These are phyloP conservation scores for Raddia distichophylla DNA, from an alignment of 176 grass and related monocot species.

Conservation along the genomic window DNA sequence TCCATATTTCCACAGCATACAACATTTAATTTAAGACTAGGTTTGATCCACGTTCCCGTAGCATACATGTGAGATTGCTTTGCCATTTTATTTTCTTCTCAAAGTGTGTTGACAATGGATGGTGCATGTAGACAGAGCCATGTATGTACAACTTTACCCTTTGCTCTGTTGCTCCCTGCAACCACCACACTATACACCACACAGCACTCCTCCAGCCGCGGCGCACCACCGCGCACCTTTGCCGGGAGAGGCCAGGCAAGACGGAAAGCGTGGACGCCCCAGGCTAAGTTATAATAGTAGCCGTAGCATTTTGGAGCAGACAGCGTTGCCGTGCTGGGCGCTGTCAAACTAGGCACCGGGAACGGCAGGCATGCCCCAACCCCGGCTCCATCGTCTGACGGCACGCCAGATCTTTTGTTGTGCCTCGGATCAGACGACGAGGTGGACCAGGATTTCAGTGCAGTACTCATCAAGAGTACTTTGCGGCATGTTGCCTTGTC, in stretches of 20 bases:
- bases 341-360: not conserved
- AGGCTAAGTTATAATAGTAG: not conserved
- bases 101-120: not conserved
- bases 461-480: not conserved
- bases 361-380: not conserved
- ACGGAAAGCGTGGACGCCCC: not conserved
- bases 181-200: not conserved
- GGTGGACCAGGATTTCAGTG: not conserved
- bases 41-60: too few relatives aligned
- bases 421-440: constrained; percentile 22
- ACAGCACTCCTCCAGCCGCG: not conserved
- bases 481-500: not conserved
- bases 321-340: not conserved
- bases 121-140: not conserved
- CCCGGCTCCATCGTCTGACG: not conserved
- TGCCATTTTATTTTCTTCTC: not conserved
- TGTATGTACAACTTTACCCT: constrained; percentile 8
- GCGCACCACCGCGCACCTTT: not conserved
- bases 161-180: constrained; percentile 31
- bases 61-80: not conserved
- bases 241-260: constrained; percentile 34
- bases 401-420: not conserved
- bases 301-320: constrained; percentile 17
- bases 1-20: too few relatives aligned
- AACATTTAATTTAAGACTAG: too few relatives aligned